Percentiles rank a stretch among this genome's conserved stretches.
These are phyloP conservation scores for Periconia macrospinosa DNA, from an alignment of 2,329 filamentous ascomycete genomes.

Conservation along the genomic window DNA sequence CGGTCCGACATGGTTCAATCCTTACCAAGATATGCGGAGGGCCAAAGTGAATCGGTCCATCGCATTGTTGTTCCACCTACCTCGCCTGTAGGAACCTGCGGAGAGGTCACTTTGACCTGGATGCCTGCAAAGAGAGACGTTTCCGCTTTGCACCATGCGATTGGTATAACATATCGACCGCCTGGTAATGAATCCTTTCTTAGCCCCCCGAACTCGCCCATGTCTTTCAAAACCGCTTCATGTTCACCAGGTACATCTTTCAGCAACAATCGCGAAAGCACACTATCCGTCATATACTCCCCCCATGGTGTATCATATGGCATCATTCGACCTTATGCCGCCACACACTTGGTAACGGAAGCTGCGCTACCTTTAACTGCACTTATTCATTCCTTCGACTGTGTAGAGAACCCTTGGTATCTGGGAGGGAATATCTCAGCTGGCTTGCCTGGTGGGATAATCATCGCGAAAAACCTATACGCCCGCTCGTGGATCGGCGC, in stretches of 20 bases:
- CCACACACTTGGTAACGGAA: slow-evolving; percentile 58
- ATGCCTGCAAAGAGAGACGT: slow-evolving; percentile 64
- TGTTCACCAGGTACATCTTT: slow-evolving; percentile 37
- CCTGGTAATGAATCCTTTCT: slow-evolving; percentile 45
- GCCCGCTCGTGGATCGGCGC: slow-evolving; percentile 63
- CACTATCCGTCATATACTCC: slow-evolving; percentile 65
- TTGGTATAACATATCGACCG: slow-evolving; percentile 72
- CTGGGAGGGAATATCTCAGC: slow-evolving; percentile 61
- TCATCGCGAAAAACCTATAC: slow-evolving; percentile 57
- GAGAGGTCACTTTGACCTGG: slow-evolving; percentile 72
- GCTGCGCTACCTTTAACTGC: slow-evolving; percentile 64
- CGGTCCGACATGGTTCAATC: slow-evolving; percentile 50
- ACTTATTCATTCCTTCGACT: slow-evolving; percentile 67
- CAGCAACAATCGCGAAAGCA: slow-evolving; percentile 42
- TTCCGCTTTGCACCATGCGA: slow-evolving; percentile 64
- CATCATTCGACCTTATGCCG: slow-evolving; percentile 58
- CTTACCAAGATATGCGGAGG: slow-evolving; percentile 47
- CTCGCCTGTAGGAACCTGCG: slow-evolving; percentile 56
- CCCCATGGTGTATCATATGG: slow-evolving; percentile 64
- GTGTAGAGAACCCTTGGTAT: slow-evolving; percentile 62
- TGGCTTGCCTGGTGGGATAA: slow-evolving; percentile 60
- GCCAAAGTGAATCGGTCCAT: slow-evolving; percentile 45
- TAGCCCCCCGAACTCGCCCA: slow-evolving; percentile 38
- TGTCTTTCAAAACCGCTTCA: slow-evolving; percentile 34
- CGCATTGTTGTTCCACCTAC: slow-evolving; percentile 59